Evolutionary conservation across 371 early-diverging fungal species (phyloP), one percentile per base, ranked within the genome.

Genomic region (Rhizopus delemar): DNA sequence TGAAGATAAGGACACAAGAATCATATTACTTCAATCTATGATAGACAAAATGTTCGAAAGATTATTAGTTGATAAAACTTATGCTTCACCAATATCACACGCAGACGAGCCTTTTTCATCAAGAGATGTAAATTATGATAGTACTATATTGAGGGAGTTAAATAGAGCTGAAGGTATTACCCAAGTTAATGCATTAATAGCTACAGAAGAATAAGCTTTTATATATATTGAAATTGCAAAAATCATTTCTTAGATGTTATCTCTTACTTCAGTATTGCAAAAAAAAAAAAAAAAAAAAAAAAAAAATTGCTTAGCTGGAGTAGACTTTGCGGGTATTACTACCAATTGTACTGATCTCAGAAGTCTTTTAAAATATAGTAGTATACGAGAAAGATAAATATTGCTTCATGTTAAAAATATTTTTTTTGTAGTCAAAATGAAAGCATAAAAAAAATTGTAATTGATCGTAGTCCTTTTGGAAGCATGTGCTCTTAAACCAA

Each of bases 391-490:
- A 56, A 56, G 33, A 46, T 56, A 46, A 56, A 15, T 56, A 56
- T 45, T 46, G 56, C 46, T 56, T 56, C 16, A 56, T 56, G 46
- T 34, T 56, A 46, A 46, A 56, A 46, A 12, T 51, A 4, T 51
- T 41, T 41, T 33, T 46, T 46, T 56, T 56, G 56, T 46, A 56
- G 56, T 34, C 16, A 56, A 55, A 43, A 55, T 45, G 46, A 55
- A 45, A 55, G 55, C 45, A 33, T 55, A 39, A 55, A 55, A 45
- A 45, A 55, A 45, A 55, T 45, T 45, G 15, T 55, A 33, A 55
- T 55, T 32, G 46, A 55, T 55, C 55, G 49, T 57, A 52, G 52
- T 52, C 52, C 52, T 52, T 52, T 52, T 52, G 52, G 52, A 22
- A 52, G n/a, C n/a, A n/a, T n/a, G n/a, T n/a, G n/a, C n/a, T n/a